Base-by-base conservation (phyloP, 1,139 yeast genomes). In the Taphrina confusa region DNA sequence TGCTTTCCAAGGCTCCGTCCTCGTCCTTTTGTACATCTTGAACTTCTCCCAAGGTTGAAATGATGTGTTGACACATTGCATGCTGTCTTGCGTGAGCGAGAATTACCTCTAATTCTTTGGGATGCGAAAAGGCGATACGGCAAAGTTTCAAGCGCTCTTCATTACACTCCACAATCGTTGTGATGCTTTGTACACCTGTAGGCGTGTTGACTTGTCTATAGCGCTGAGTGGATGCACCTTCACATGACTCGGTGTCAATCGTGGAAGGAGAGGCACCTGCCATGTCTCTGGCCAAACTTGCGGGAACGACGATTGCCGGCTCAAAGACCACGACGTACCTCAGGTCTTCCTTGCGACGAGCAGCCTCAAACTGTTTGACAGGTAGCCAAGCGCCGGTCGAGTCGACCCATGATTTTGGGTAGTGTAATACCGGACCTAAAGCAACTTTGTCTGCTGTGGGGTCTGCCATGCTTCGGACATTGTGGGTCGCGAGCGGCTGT, bases 291-390 rank as follows among this genome's bases (percentile, higher is more conserved):
- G 31, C 22, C 23, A 23, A 8, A 25, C 11, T 25, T 25, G 45
- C 14, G 27, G 58, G 25, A 14, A 44, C n/a, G 27, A 18, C n/a
- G 36, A 54, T n/a, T 8, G 58, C 50, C 28, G 58, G 58, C 20
- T 54, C 51, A n/a, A 54, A 28, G 2, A 31, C 58, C 16, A 54
- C 33, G 11, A 28, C 42, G 18, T 33, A 54, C n/a, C 58, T 23
- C 28, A 54, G 40, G 16, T 25, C 23, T n/a, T 20, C 44, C 28
- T 22, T 9, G 12, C 12, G 25, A 12, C 57, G 36, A 12, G 51
- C n/a, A 3, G 23, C 36, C 23, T 6, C 20, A 9, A 47, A 47
- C 22, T 42, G 45, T 18, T 50, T 46, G 36, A 34, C 25, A 12
- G 51, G 34, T 12, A 47, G 28, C 52, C 52, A 47, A 20, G 28